These are phyloP conservation scores for Ceraceosorus bombacis DNA, from an alignment of 1,284 basidiomycete species.

Conservation along the genomic window DNA sequence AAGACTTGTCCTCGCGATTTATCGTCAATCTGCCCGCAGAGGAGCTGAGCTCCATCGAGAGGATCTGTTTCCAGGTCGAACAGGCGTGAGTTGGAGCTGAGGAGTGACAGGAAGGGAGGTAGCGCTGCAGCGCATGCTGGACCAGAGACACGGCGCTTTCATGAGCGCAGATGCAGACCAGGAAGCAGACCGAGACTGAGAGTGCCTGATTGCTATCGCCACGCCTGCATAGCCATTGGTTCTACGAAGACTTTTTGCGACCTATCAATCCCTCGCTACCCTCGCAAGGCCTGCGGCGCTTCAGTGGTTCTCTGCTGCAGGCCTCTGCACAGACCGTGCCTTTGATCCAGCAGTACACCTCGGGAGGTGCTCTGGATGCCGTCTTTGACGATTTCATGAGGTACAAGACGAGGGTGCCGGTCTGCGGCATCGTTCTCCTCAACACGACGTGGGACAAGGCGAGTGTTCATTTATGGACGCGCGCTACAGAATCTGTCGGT, in stretches of 20 bases:
- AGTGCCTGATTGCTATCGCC: slow-evolving; percentile 1
- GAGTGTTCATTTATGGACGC: background rate
- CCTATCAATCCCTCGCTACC: slow-evolving; percentile 74
- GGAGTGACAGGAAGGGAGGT: background rate
- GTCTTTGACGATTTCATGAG: slow-evolving; percentile 50
- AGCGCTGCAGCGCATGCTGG: background rate
- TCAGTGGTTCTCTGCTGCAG: slow-evolving; percentile 75
- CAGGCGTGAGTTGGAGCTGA: slow-evolving; percentile 68
- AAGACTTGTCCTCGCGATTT: slow-evolving; percentile 61
- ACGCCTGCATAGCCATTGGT: slow-evolving; percentile 73
- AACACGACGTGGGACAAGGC: slow-evolving; percentile 9
- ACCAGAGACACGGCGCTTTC: too few relatives aligned
- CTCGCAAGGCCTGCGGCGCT: slow-evolving; percentile 68
- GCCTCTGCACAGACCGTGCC: slow-evolving; percentile 41
- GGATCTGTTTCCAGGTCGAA: slow-evolving; percentile 97
- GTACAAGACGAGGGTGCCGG: slow-evolving; percentile 95
- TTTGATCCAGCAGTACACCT: slow-evolving; percentile 43
- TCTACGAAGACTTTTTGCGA: slow-evolving; percentile 96
- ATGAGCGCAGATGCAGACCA: background rate
- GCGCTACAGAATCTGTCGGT: too few relatives aligned
- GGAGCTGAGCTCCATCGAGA: slow-evolving; percentile 80
- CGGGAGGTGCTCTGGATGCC: slow-evolving; percentile 30
- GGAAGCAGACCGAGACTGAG: background rate
- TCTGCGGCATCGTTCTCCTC: slow-evolving; percentile 96
- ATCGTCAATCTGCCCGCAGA: slow-evolving; percentile 92